phyloP scores from a whole-genome alignment of 2,329 filamentous ascomycete species.

The Cryphonectria carpinicola region DNA sequence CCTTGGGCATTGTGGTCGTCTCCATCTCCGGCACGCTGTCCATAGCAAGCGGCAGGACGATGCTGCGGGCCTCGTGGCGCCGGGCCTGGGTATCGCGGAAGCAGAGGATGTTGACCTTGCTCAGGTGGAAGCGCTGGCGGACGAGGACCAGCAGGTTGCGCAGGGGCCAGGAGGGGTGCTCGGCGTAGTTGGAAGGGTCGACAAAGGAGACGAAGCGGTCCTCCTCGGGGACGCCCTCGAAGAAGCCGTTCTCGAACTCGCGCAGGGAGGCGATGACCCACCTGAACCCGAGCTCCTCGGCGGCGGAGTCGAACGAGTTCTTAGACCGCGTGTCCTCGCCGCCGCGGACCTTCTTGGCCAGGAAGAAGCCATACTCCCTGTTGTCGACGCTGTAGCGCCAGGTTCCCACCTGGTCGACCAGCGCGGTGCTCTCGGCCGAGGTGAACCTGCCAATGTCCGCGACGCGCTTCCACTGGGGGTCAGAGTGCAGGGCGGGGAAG shows the following conservation, averaged over 20 bases:
- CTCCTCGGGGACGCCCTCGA: conserved; percentile 69
- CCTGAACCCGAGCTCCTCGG: conserved; percentile 62
- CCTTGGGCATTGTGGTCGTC: conserved; percentile 72
- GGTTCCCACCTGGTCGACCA: conserved; percentile 83
- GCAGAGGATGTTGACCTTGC: conserved; percentile 81
- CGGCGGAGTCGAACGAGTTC: conserved; percentile 55
- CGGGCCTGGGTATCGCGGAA: conserved; percentile 82
- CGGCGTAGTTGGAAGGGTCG: conserved; percentile 87
- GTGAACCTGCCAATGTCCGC: conserved; percentile 61
- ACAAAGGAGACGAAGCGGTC: conserved; percentile 86
- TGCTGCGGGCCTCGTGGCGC: conserved; percentile 79
- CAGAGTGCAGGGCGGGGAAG: conserved; percentile 90
- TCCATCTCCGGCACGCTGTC: conserved; percentile 50
- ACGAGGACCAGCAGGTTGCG: conserved; percentile 87
- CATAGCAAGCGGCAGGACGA: conserved; percentile 71
- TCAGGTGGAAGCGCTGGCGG: conserved; percentile 77
- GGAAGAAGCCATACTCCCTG: conserved; percentile 90
- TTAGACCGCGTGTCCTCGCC: conserved; percentile 37
- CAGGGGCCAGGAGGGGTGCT: conserved; percentile 90
- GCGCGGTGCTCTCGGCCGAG: conserved; percentile 70
- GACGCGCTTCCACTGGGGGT: conserved; percentile 76
- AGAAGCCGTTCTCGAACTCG: conserved; percentile 86
- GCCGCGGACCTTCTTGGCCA: conserved; percentile 75
- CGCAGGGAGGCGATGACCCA: conserved; percentile 81
- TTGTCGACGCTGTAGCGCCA: conserved; percentile 84